Conservation (phyloP, 495 filamentous ascomycete species). For the Trichoderma virens region DNA sequence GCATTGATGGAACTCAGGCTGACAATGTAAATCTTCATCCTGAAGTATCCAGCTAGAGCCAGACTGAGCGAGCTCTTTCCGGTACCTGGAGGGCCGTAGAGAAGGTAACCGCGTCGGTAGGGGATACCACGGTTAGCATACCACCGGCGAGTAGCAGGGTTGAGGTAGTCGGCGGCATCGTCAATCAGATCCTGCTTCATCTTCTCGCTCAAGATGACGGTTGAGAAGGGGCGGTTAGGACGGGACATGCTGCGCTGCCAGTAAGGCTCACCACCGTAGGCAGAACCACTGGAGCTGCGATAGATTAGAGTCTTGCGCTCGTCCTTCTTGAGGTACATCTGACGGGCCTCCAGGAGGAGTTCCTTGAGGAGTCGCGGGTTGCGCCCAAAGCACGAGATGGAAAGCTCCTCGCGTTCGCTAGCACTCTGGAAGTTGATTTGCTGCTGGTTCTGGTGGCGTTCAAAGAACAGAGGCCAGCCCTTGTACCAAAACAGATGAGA, state of each 20-base stretch:
- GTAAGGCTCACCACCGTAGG: constrained; percentile 21
- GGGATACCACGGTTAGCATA: constrained; percentile 69
- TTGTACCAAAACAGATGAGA: constrained; percentile 61
- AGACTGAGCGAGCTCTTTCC: constrained; percentile 55
- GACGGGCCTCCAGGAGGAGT: constrained; percentile 56
- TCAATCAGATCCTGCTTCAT: constrained; percentile 68
- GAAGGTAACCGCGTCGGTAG: constrained; percentile 72
- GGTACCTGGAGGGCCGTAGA: constrained; percentile 85
- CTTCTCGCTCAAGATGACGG: constrained; percentile 71
- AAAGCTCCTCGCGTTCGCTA: constrained; percentile 51
- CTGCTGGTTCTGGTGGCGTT: constrained; percentile 31
- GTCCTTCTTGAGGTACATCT: constrained; percentile 49
- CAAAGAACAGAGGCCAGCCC: constrained; percentile 47
- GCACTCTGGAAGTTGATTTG: constrained; percentile 20
- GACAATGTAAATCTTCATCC: constrained; percentile 63
- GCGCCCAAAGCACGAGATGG: constrained; percentile 58
- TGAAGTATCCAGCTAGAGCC: constrained; percentile 63
- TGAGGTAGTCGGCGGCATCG: constrained; percentile 85
- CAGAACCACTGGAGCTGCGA: constrained; percentile 36
- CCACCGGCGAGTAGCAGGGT: constrained; percentile 68
- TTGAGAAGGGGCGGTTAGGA: constrained; percentile 69
- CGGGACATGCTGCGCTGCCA: constrained; percentile 53
- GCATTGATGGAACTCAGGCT: constrained; percentile 53
- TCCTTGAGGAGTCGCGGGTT: constrained; percentile 57
- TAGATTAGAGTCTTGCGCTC: constrained; percentile 59